These are phyloP conservation scores for Begonia loranthoides DNA, from an alignment of 306 rosid species.

Conservation along the genomic window DNA sequence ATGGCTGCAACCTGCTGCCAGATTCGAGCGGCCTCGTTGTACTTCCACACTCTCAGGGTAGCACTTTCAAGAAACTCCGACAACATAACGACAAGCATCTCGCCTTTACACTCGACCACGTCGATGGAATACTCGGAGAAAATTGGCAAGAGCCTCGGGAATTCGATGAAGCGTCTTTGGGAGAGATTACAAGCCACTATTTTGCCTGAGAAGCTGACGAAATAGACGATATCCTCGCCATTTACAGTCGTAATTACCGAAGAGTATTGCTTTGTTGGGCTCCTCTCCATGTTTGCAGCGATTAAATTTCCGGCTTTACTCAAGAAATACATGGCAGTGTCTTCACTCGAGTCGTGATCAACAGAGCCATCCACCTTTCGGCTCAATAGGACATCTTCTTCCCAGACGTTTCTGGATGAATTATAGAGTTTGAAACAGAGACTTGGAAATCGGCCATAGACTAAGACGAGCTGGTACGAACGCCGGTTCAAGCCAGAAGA, in stretches of 20 bases:
- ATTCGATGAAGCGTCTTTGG: slow-evolving; percentile 46
- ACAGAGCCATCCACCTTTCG: slow-evolving; percentile 26
- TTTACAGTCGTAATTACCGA: slow-evolving; percentile 46
- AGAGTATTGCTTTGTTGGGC: slow-evolving; percentile 86
- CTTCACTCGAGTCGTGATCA: slow-evolving; percentile 42
- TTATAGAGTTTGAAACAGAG: slow-evolving; percentile 42
- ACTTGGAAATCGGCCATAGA: slow-evolving; percentile 58
- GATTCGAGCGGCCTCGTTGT: slow-evolving; percentile 31
- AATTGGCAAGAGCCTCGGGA: slow-evolving; percentile 66
- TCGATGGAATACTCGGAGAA: slow-evolving; percentile 81
- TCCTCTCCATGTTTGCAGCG: slow-evolving; percentile 80
- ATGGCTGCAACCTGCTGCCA: slow-evolving; percentile 79
- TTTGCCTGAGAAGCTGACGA: slow-evolving; percentile 67
- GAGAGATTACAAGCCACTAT: slow-evolving; percentile 64
- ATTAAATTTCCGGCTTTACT: slow-evolving; percentile 82
- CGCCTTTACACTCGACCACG: slow-evolving; percentile 61
- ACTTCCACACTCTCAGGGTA: slow-evolving; percentile 73
- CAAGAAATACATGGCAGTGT: slow-evolving; percentile 74
- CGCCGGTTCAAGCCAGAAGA: slow-evolving; percentile 10
- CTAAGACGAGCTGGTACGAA: slow-evolving; percentile 54
- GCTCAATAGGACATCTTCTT: slow-evolving; percentile 31
- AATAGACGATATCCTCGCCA: slow-evolving; percentile 48
- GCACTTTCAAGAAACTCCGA: slow-evolving; percentile 73
- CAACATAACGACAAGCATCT: slow-evolving; percentile 68
- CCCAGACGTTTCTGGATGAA: slow-evolving; percentile 54